A percentile compares a stretch with the other conserved stretches of the same genome.
Conservation (phyloP, 306 rosid genomes). For the Cucurbita pepo region DNA sequence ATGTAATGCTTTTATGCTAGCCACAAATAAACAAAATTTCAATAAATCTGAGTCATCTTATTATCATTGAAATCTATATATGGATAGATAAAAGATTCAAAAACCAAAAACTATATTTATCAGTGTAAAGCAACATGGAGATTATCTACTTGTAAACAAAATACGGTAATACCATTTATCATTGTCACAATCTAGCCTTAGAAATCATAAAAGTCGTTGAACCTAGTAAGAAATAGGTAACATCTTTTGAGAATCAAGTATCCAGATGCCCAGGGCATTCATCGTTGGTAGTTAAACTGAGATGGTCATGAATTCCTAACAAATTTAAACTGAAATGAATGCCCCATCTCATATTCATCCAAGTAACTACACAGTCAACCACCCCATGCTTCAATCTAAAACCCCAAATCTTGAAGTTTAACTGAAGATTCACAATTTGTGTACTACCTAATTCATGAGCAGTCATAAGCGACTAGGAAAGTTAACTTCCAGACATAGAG, state of each 20-base stretch:
- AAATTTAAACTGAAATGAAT: not conserved
- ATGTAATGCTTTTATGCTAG: not conserved
- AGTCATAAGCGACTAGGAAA: not conserved
- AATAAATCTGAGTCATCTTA: not conserved
- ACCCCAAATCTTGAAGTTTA: not conserved
- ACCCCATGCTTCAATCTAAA: conserved; percentile 1
- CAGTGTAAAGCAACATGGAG: not conserved
- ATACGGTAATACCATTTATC: not conserved
- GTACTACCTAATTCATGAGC: not conserved
- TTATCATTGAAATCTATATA: not conserved
- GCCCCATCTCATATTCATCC: not conserved
- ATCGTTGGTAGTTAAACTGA: not conserved
- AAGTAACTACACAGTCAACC: not conserved
- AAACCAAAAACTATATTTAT: not conserved
- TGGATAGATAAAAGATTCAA: not conserved
- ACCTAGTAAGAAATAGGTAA: not conserved
- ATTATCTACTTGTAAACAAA: not conserved
- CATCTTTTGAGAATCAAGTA: not conserved
- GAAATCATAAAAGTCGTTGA: not conserved
- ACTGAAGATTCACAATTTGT: not conserved
- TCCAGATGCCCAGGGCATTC: not conserved
- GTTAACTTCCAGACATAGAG: not conserved
- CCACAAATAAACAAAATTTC: not conserved
- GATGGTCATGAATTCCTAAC: not conserved
- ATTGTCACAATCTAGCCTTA: not conserved